These are phyloP conservation scores for Penicillium freii DNA, from an alignment of 2,329 filamentous ascomycete species.

Conservation along the genomic window DNA sequence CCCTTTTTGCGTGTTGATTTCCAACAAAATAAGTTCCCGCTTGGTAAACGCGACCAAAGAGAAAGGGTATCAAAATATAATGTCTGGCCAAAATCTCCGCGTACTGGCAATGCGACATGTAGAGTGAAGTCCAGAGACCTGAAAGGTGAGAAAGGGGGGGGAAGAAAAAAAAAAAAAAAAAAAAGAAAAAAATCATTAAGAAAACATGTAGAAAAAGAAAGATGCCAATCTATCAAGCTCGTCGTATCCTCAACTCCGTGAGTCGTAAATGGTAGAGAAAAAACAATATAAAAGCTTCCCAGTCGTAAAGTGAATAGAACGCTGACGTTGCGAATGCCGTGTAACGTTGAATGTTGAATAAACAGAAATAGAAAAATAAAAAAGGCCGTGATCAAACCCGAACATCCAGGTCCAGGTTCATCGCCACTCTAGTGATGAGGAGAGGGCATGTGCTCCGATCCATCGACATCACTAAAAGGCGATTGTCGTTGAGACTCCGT, in stretches of 20 bases:
- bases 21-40: slow-evolving; percentile 9
- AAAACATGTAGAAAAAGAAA: slow-evolving; percentile 6
- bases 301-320: slow-evolving; percentile 23
- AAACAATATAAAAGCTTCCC: slow-evolving; percentile 8
- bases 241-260: slow-evolving; percentile 18
- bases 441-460: slow-evolving; percentile 30
- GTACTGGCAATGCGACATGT: slow-evolving; percentile 13
- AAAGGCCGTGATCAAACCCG: slow-evolving; percentile 9
- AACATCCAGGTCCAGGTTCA: background rate
- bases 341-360: slow-evolving; percentile 4
- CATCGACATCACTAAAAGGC: slow-evolving; percentile 37
- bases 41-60: slow-evolving; percentile 19
- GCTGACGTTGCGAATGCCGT: slow-evolving; percentile 22
- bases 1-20: slow-evolving; percentile 9
- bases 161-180: too few species aligned
- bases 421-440: slow-evolving; percentile 23
- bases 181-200: background rate
- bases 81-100: slow-evolving; percentile 19
- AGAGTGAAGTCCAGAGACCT: background rate
- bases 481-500: slow-evolving; percentile 34
- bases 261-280: slow-evolving; percentile 16
- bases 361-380: slow-evolving; percentile 7
- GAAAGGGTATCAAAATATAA: slow-evolving; percentile 35
- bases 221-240: slow-evolving; percentile 25
- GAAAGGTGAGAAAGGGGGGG: slow-evolving; percentile 6